These are phyloP conservation scores for Penicillium riverlandense DNA, from an alignment of 495 filamentous ascomycete genomes.

Conservation along the genomic window DNA sequence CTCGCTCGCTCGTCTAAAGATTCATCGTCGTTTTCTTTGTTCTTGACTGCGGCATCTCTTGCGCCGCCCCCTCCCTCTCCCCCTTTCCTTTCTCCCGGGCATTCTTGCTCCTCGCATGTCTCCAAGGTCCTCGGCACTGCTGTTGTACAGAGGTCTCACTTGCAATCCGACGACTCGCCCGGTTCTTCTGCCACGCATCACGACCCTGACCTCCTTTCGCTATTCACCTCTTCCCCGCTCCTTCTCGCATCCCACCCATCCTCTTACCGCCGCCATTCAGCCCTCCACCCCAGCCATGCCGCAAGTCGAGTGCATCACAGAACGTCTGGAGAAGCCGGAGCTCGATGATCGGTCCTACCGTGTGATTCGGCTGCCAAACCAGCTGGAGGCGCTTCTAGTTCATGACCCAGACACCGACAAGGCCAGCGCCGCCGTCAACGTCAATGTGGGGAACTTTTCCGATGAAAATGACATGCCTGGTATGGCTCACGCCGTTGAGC, in stretches of 20 bases:
- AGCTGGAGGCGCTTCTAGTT: constrained; percentile 89
- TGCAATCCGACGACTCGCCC: constrained; percentile 14
- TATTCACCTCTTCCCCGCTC: constrained; percentile 16
- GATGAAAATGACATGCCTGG: constrained; percentile 90
- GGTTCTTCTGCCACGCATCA: constrained; percentile 14
- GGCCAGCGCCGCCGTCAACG: constrained; percentile 88
- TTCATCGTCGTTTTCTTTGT: too few relatives aligned
- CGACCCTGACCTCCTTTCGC: constrained; percentile 10
- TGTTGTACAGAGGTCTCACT: constrained; percentile 25
- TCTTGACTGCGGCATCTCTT: too few relatives aligned
- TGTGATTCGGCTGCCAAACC: constrained; percentile 76
- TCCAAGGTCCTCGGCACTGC: constrained; percentile 36
- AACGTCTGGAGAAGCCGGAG: constrained; percentile 76
- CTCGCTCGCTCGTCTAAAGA: background rate
- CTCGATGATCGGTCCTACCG: constrained; percentile 86
- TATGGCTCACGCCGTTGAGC: constrained; percentile 84
- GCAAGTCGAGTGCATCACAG: constrained; percentile 63
- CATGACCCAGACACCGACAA: constrained; percentile 97
- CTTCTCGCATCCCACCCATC: constrained; percentile 13
- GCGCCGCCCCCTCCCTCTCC: too few relatives aligned
- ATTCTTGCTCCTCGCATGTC: constrained; percentile 24
- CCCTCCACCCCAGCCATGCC: constrained; percentile 23
- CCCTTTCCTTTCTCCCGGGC: constrained; percentile 2
- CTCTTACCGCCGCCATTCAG: constrained; percentile 14
- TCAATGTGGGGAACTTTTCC: constrained; percentile 93